Evolutionary conservation across 2,329 filamentous ascomycete genomes (phyloP).

Genomic region (Botrytis cinerea): DNA sequence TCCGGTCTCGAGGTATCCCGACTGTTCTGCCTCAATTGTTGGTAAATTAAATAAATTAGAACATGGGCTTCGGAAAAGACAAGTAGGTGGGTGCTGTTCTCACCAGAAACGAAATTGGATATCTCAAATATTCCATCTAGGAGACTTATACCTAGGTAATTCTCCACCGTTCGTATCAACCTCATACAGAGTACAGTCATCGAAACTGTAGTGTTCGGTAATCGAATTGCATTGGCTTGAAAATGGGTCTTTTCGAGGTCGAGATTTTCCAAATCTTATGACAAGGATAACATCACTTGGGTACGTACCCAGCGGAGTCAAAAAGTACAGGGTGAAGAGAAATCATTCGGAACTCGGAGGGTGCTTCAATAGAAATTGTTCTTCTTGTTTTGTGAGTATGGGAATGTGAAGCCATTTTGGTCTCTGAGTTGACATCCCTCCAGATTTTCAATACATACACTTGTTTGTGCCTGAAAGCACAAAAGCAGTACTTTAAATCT

Average conservation of each 20-base stretch:
- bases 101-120: background rate
- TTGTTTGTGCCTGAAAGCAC: background rate
- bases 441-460: background rate
- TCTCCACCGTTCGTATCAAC: constrained; percentile 22
- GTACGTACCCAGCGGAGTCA: background rate
- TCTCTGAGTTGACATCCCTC: background rate
- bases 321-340: background rate
- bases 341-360: background rate
- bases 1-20: too few relatives aligned
- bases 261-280: background rate
- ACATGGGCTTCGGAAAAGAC: too few relatives aligned
- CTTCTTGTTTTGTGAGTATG: background rate
- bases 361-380: background rate
- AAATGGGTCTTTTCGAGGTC: background rate
- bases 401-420: background rate
- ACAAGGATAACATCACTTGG: background rate
- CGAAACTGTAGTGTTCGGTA: background rate
- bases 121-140: background rate
- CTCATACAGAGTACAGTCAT: background rate
- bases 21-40: too few relatives aligned
- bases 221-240: background rate
- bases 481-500: background rate
- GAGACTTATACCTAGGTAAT: background rate
- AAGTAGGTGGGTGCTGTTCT: too few relatives aligned
- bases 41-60: too few relatives aligned